A percentile compares a stretch with the other conserved stretches of the same genome.
phyloP scores from a whole-genome alignment of 179 eudicot genomes.

The Carnegiea gigantea region DNA sequence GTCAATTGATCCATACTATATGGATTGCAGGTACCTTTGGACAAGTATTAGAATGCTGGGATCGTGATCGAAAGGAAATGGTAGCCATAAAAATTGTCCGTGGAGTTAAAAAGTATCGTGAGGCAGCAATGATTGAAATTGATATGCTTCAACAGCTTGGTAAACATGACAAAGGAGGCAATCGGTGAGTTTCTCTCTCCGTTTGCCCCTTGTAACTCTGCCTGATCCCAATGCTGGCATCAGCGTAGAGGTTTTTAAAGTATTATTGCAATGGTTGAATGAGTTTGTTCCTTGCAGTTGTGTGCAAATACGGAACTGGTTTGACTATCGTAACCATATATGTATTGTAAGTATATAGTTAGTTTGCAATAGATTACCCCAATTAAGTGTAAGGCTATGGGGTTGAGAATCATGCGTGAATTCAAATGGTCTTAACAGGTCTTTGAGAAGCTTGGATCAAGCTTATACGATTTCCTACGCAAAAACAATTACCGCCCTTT shows the following conservation, averaged over 20 bases:
- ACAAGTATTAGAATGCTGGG: constrained; percentile 95
- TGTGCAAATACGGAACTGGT: constrained; percentile 99
- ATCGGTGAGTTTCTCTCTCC: constrained; percentile 61
- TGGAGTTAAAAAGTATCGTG: constrained; percentile 77
- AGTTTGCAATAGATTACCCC: constrained; percentile 77
- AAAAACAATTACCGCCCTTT: constrained; percentile 98
- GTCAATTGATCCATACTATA: neutral
- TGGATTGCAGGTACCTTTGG: constrained; percentile 78
- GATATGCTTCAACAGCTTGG: constrained; percentile 88
- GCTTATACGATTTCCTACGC: constrained; percentile 98
- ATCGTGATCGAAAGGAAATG: constrained; percentile 72
- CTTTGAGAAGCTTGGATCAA: constrained; percentile 99
- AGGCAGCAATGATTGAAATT: constrained; percentile 96
- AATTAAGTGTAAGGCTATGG: constrained; percentile 42
- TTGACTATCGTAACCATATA: constrained; percentile 99
- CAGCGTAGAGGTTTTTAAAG: constrained; percentile 26
- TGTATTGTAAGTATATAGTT: constrained; percentile 96
- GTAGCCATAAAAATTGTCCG: constrained; percentile 91
- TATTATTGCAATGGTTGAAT: constrained; percentile 54
- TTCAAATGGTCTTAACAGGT: constrained; percentile 97
- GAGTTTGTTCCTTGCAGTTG: constrained; percentile 99
- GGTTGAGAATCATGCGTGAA: constrained; percentile 65
- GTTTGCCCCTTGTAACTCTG: constrained; percentile 16
- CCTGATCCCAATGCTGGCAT: constrained; percentile 20
- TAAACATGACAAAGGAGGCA: constrained; percentile 87